These are phyloP conservation scores for Phytophthora pistaciae DNA, from an alignment of 352 stramenopile species.

Conservation along the genomic window DNA sequence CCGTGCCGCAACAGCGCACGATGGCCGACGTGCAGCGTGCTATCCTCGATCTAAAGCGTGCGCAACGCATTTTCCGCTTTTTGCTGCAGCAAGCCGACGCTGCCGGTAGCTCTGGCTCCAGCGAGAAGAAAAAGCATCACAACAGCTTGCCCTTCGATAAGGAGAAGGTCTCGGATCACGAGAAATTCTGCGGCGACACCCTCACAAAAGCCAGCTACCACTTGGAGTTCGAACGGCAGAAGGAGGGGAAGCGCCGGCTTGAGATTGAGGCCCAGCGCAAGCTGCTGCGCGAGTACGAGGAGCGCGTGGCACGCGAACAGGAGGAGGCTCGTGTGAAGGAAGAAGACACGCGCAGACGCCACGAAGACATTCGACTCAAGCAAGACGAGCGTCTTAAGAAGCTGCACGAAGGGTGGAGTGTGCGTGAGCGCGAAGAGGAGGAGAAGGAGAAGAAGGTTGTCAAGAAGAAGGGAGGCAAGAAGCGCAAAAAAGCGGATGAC, in stretches of 20 bases:
- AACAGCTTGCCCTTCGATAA: slow-evolving; percentile 80
- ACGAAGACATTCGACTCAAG: slow-evolving; percentile 78
- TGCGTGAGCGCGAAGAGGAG: slow-evolving; percentile 85
- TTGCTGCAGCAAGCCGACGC: slow-evolving; percentile 75
- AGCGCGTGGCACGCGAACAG: slow-evolving; percentile 74
- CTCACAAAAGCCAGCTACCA: slow-evolving; percentile 90
- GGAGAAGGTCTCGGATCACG: slow-evolving; percentile 89
- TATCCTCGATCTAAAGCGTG: slow-evolving; percentile 86
- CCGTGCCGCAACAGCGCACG: slow-evolving; percentile 67
- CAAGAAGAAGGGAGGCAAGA: slow-evolving; percentile 78
- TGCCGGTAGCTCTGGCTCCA: slow-evolving; percentile 20
- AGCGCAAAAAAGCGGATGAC: slow-evolving; percentile 80
- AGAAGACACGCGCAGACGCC: slow-evolving; percentile 68
- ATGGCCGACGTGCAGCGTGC: slow-evolving; percentile 91
- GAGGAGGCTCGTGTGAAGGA: slow-evolving; percentile 58
- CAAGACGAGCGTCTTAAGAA: slow-evolving; percentile 87
- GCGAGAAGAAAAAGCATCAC: slow-evolving; percentile 70
- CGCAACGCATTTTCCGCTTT: slow-evolving; percentile 87
- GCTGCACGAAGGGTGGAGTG: slow-evolving; percentile 84
- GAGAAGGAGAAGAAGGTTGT: slow-evolving; percentile 79
- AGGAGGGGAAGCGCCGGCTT: slow-evolving; percentile 84
- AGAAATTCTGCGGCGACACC: slow-evolving; percentile 89
- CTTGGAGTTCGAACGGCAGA: slow-evolving; percentile 91
- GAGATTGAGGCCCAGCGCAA: slow-evolving; percentile 87
- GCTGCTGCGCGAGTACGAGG: slow-evolving; percentile 85